Conservation (phyloP, 805 yeast genomes). For the Diddensiella transvaalensis region DNA sequence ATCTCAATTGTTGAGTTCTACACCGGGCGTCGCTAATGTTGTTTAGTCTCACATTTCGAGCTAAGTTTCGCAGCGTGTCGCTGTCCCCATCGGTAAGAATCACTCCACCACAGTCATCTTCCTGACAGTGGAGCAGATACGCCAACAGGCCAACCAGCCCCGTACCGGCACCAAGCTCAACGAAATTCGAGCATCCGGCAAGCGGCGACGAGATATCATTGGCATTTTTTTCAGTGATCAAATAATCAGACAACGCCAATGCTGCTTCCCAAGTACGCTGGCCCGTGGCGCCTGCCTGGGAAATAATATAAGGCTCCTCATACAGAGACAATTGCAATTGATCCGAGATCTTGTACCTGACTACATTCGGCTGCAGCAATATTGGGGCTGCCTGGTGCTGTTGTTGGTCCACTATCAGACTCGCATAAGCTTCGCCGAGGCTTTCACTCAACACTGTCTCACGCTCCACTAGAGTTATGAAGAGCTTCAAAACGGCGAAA, state of each 20-base stretch:
- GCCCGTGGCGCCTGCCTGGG: slow-evolving; percentile 73
- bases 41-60: slow-evolving; percentile 47
- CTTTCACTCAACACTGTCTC: slow-evolving; percentile 9
- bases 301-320: slow-evolving; percentile 24
- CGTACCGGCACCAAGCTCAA: slow-evolving; percentile 89
- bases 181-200: slow-evolving; percentile 25
- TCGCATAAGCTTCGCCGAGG: slow-evolving; percentile 12
- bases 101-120: slow-evolving; percentile 28
- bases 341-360: slow-evolving; percentile 7
- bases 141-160: slow-evolving; percentile 63
- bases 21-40: slow-evolving; percentile 7
- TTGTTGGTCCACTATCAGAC: slow-evolving; percentile 1
- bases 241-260: slow-evolving; percentile 57
- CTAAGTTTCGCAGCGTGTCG: slow-evolving; percentile 46
- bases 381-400: neutral
- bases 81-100: slow-evolving; percentile 68
- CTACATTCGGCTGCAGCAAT: slow-evolving; percentile 5
- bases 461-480: slow-evolving; percentile 14
- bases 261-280: slow-evolving; percentile 94
- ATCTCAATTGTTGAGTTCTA: slow-evolving; percentile 17
- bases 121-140: slow-evolving; percentile 19
- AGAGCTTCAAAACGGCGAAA: slow-evolving; percentile 12
- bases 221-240: slow-evolving; percentile 12
- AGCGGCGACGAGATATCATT: neutral
- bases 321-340: slow-evolving; percentile 1